These are phyloP conservation scores for Scleroderma citrinum DNA, from an alignment of 768 basidiomycete species.

Conservation along the genomic window DNA sequence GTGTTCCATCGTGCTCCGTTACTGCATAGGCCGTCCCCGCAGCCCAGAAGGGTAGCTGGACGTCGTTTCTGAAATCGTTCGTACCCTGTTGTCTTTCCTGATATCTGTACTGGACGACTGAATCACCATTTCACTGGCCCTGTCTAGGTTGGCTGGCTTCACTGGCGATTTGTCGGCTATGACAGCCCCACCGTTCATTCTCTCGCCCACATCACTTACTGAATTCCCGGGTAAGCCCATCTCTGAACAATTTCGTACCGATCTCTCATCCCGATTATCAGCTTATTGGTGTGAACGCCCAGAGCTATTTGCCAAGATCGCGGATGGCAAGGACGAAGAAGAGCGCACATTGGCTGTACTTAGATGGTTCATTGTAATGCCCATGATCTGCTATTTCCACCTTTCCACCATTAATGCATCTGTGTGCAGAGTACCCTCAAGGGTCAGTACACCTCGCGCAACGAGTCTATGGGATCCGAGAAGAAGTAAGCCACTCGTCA, in stretches of 20 bases:
- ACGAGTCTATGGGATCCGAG: constrained; percentile 94
- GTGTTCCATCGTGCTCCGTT: constrained; percentile 11
- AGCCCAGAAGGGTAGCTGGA: constrained; percentile 83
- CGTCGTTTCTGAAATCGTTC: constrained; percentile 86
- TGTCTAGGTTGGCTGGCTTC: constrained; percentile 68
- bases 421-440: constrained; percentile 73
- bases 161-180: constrained; percentile 83
- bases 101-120: background rate
- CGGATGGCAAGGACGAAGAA: constrained; percentile 67
- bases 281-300: constrained; percentile 98
- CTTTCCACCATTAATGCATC: constrained; percentile 2
- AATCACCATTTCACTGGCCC: background rate
- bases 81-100: constrained; percentile 21
- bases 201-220: constrained; percentile 85
- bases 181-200: constrained; percentile 87
- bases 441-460: constrained; percentile 91
- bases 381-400: background rate
- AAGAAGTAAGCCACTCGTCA: constrained; percentile 66
- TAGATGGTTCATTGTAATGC: constrained; percentile 83
- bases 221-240: constrained; percentile 74
- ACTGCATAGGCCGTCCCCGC: constrained; percentile 61
- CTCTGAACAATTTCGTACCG: background rate
- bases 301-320: constrained; percentile 81
- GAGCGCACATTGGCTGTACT: constrained; percentile 76
- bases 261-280: constrained; percentile 23